phyloP scores from a whole-genome alignment of 2,329 filamentous ascomycete species.

The Fusarium sp. region DNA sequence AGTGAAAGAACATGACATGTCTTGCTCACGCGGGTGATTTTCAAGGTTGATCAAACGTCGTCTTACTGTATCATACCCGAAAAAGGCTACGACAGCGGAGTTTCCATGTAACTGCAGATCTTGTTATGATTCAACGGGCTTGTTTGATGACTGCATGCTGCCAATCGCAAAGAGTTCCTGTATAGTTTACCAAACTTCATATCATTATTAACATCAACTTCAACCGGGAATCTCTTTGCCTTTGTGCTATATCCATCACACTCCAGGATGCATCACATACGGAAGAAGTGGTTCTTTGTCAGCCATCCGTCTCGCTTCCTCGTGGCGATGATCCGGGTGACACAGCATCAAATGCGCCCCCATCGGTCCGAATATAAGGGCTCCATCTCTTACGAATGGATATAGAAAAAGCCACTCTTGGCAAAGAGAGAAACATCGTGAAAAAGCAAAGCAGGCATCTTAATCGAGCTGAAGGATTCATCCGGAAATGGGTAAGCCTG shows the following conservation, averaged over 20 bases:
- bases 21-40: background rate
- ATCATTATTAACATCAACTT: background rate
- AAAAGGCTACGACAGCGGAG: background rate
- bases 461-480: conserved; percentile 15
- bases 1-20: background rate
- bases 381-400: background rate
- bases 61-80: background rate
- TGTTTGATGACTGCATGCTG: background rate
- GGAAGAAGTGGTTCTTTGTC: conserved; percentile 3
- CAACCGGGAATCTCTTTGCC: background rate
- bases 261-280: conserved; percentile 12
- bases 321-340: background rate
- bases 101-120: background rate
- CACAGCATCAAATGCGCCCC: too few relatives aligned
- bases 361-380: conserved; percentile 12
- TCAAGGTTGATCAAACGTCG: background rate
- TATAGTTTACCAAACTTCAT: conserved; percentile 3
- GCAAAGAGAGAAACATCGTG: background rate
- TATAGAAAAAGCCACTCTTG: background rate
- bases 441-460: background rate
- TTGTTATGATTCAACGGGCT: background rate
- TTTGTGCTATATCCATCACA: background rate
- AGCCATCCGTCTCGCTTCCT: background rate
- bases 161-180: background rate
- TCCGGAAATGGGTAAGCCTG: conserved; percentile 12